Base-by-base conservation (phyloP, 2,329 filamentous ascomycete species). In the Phoma herbarum region DNA sequence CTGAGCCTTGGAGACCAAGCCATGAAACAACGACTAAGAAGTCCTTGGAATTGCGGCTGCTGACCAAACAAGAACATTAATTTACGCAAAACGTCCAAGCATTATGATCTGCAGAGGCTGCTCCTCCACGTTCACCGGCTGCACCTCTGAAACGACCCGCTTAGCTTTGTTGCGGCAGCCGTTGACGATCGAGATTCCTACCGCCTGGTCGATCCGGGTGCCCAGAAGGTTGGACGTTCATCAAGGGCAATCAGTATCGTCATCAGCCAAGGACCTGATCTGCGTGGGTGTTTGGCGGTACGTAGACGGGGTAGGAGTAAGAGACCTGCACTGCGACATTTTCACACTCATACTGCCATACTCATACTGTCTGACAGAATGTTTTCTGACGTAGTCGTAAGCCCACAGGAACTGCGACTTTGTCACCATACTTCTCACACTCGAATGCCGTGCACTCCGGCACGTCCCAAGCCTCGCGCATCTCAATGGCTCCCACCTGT, bases 71-170 rank as follows among this genome's bases (percentile, higher is more conserved):
- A 39, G 22, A 22, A 44, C n/a, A 11, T 46, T 28, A 46, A 50
- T 49, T 4, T 54, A 50, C 33, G 33, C 56, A 53, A 59, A 59
- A 54, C 50, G 33, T 10, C 39, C 33, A 50, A 39, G 31, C 45
- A 49, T 49, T 41, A 25, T 20, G 50, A 59, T 59, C 50, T 50
- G 41, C 50, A 51, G 39, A 20, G 41, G 33, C 50, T 46, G 26
- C 46, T 54, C 53, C 56, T 50, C 50, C 56, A 59, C 31, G 45
- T 50, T 46, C 39, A 54, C 56, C 56, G 31, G 25, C 50, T 46
- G 50, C 44, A 33, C 18, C 43, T 28, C 23, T 50, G 50, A 59
- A 59, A 59, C 50, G n/a, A 9, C 20, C 16, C 25, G 16, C 18
- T 29, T 20, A 20, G 37, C 29, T 39, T 10, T 26, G 25, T 18